Conservation (phyloP, 495 filamentous ascomycete genomes). For the Jackrogersella multiformis region DNA sequence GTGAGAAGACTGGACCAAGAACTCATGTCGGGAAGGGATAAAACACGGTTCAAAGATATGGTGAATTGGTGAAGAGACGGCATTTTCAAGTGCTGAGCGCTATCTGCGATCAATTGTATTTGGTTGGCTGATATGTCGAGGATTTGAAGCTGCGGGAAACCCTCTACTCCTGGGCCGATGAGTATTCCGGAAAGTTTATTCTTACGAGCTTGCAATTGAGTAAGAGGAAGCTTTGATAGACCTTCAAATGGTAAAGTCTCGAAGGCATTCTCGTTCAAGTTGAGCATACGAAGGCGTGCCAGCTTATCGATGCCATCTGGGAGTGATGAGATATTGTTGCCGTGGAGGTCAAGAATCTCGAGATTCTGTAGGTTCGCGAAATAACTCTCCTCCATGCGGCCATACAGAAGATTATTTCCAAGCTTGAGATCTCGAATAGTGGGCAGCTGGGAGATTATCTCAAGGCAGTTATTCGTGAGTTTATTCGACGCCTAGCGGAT, state of each 20-base stretch:
- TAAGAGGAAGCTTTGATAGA: constrained; percentile 72
- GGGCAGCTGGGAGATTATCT: constrained; percentile 74
- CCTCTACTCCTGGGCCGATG: constrained; percentile 66
- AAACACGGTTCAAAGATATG: constrained; percentile 79
- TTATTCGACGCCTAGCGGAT: constrained; percentile 76
- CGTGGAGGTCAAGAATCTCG: constrained; percentile 81
- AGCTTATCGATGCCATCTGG: constrained; percentile 72
- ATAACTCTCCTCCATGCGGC: constrained; percentile 62
- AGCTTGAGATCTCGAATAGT: constrained; percentile 82
- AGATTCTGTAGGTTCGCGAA: constrained; percentile 70
- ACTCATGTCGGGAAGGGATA: constrained; percentile 71
- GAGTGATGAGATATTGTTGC: constrained; percentile 81
- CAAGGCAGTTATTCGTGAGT: constrained; percentile 72
- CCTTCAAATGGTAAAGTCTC: constrained; percentile 72
- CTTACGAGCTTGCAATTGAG: constrained; percentile 77
- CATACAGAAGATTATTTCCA: constrained; percentile 78
- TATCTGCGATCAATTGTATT: constrained; percentile 49
- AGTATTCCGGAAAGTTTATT: constrained; percentile 81
- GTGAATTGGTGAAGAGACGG: constrained; percentile 78
- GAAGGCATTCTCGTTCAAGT: constrained; percentile 80
- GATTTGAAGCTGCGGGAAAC: constrained; percentile 69
- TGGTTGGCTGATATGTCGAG: constrained; percentile 82
- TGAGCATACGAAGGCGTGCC: constrained; percentile 73
- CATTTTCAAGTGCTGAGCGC: constrained; percentile 51
- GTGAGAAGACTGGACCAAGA: constrained; percentile 76